Conservation (phyloP, 1,284 basidiomycete species). For the Fomes fomentarius region DNA sequence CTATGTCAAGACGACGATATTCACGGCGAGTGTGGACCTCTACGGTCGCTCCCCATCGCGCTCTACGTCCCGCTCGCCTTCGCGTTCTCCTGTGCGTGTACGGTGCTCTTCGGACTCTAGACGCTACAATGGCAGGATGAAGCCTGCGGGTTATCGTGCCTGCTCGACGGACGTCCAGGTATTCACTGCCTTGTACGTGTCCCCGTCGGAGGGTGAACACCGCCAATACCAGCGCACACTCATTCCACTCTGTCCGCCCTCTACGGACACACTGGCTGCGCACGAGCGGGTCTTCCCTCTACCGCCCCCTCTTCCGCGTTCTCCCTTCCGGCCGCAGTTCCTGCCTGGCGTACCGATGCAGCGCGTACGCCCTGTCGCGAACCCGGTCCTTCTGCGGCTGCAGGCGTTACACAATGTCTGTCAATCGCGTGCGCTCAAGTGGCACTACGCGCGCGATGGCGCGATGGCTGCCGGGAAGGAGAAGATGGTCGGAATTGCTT, state of each 20-base stretch:
- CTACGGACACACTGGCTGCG: conserved; percentile 12
- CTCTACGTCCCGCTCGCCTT: conserved; percentile 24
- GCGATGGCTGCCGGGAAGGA: conserved; percentile 56
- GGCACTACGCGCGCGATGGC: conserved; percentile 50
- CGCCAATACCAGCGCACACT: conserved; percentile 23
- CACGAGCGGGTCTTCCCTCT: conserved; percentile 30
- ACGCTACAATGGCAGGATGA: conserved; percentile 25
- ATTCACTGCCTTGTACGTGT: conserved; percentile 32
- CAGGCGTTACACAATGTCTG: conserved; percentile 59
- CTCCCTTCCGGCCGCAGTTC: conserved; percentile 30
- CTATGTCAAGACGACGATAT: conserved; percentile 56
- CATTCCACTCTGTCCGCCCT: conserved; percentile 24
- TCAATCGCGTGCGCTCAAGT: conserved; percentile 41
- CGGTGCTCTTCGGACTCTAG: conserved; percentile 9
- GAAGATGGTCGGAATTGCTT: conserved; percentile 57
- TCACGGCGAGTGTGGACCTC: conserved; percentile 39
- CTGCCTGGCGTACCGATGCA: conserved; percentile 16
- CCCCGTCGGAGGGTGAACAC: conserved; percentile 4
- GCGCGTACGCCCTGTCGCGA: conserved; percentile 54
- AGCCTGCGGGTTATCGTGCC: conserved; percentile 50
- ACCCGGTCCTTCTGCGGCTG: conserved; percentile 59
- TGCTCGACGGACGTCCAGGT: conserved; percentile 38
- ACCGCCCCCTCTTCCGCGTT: conserved; percentile 31
- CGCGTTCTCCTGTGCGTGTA: conserved; percentile 21
- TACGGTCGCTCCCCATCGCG: conserved; percentile 19